Evolutionary conservation across 768 basidiomycete species (phyloP), one percentile per base, ranked within the genome.

Genomic region (Auricularia sp.): DNA sequence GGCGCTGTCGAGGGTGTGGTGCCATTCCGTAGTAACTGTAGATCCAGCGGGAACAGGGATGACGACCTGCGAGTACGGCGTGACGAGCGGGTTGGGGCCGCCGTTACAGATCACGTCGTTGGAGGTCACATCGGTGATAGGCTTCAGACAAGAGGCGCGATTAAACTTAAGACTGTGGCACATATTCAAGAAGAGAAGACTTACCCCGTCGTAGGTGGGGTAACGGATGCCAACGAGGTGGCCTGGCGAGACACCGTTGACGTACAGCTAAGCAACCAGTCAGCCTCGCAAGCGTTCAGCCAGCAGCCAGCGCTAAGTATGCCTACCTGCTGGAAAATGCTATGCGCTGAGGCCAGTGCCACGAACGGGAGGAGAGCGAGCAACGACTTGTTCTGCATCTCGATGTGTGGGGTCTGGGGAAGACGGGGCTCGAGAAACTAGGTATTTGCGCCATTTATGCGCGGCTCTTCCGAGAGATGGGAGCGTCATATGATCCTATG

Each of bases 41-140:
- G 81, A 74, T 18, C 84, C 83, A 66, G 83, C 84, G 0, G 83
- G 75, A 14, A 83, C 81, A 14, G 75, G 73, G 68, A 85, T 82
- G 47, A 82, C 47, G 1, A 73, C 73, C 29, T 71, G 64, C 11
- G 14, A 51, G 47, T 18, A 51, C 8, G 47, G 56, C 4, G 64
- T 68, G 16, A 66, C 67, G 5, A 70, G 83, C 1, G 81, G 82
- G 70, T 83, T 84, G 68, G 82, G 82, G 13, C 82, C 83, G 29
- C 83, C 82, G 62, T 85, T 85, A 77, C 84, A 85, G 65, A 84
- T 85, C 58, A 81, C 33, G 47, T 67, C 80, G 72, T 82, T 82
- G 0, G 81, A 82, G 6, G 78, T 82, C 13, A 85, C 82, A 69
- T 85, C 81, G 18, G 72, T 82, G 65, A 86, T 83, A 16, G 83